Base-by-base conservation (phyloP, 345 rosid species). In the Anastatica hierochuntica region DNA sequence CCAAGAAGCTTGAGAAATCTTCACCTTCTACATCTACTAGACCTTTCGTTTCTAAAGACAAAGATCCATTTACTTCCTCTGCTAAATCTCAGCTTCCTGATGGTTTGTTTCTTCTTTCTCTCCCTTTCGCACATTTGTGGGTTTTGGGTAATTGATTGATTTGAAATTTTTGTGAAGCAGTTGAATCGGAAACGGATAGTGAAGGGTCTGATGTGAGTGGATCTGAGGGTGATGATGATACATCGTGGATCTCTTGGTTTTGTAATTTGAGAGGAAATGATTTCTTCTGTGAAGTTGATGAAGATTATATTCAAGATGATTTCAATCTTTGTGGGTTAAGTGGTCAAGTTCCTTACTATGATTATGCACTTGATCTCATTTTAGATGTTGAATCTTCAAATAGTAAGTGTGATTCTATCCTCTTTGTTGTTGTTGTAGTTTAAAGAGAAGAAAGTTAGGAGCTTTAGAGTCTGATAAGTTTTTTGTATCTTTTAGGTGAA, bases 181-280 rank as follows among this genome's bases (percentile, higher is more conserved):
- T 79, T 60, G 96, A 81, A 76, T 80, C 85, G 8, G 92, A 86
- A 56, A 77, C 84, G 13, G 92, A 83, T 62, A 83, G 88, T 59
- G 95, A 86, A 69, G 92, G 79, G 26, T 86, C 95, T 2, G 92
- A 82, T 72, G 94, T 84, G 39, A 92, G 96, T 73, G 96, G 95
- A 59, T 92, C 98, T 11, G 95, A 92, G 3, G 98, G 90, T 36
- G 98, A 88, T 36, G 98, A 88, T 58, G 98, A 87, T 54, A 88
- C 96, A 14, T 84, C 96, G 14, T 92, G 98, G 98, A 88, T 92
- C 70, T 83, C 98, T 10, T 92, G 98, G 98, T 92, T 92, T 69
- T 88, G 98, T 80, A 92, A 83, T 68, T 74, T 92, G 73, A 64
- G 95, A 36, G 96, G 98, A 30, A 92, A 92, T 76, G 96, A 88